phyloP scores from a whole-genome alignment of 163 green algal genomes.

The Picocystis sp. region DNA sequence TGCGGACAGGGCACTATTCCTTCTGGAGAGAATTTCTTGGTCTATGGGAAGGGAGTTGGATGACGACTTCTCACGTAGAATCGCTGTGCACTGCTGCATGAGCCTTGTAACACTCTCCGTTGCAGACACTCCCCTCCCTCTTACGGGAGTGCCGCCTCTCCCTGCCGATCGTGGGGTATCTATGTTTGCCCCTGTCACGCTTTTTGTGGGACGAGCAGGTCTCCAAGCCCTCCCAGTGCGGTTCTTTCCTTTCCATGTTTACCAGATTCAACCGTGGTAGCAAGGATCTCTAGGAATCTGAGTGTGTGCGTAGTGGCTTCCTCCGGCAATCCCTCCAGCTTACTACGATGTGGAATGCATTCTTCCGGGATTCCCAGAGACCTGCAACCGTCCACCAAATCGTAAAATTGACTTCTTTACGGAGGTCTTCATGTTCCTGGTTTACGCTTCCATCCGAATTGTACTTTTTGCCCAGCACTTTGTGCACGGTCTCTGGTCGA shows the following conservation, averaged over 20 bases:
- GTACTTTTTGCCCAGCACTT: not conserved
- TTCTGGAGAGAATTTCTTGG: too few species aligned
- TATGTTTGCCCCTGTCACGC: constrained; percentile 1
- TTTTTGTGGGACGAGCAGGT: constrained; percentile 1
- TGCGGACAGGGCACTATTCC: too few species aligned
- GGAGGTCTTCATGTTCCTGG: constrained; percentile 7
- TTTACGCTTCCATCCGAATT: constrained; percentile 13
- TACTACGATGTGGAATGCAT: constrained; percentile 28
- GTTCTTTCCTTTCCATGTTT: too few species aligned
- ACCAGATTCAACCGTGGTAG: not conserved
- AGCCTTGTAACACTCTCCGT: constrained; percentile 36
- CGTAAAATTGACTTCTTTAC: constrained; percentile 31
- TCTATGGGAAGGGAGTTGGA: too few species aligned
- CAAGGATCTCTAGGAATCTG: not conserved
- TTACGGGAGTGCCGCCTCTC: too few species aligned
- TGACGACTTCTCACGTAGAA: constrained; percentile 29
- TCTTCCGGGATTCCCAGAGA: constrained; percentile 22
- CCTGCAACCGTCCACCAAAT: constrained; percentile 29
- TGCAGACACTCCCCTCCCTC: constrained; percentile 12
- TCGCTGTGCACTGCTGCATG: constrained; percentile 54
- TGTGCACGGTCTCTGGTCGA: constrained; percentile 18
- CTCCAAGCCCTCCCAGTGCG: not conserved
- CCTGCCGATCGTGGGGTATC: too few species aligned
- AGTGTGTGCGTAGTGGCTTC: constrained; percentile 5
- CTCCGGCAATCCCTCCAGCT: constrained; percentile 24